These are phyloP conservation scores for Colletotrichum sp. DNA, from an alignment of 2,329 filamentous ascomycete species.

Conservation along the genomic window DNA sequence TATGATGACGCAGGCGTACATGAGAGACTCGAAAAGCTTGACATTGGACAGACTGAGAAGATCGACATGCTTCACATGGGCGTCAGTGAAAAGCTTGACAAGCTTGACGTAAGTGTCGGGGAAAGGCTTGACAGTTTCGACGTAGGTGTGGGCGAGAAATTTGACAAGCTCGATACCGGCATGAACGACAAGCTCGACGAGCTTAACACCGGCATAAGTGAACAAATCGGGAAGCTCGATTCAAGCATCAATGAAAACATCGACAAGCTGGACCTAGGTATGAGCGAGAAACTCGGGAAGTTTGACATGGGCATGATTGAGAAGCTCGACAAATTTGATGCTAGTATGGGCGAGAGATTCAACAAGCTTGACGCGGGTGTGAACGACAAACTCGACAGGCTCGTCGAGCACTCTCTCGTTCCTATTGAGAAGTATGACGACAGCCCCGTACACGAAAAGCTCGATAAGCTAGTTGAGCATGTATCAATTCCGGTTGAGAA, in stretches of 20 bases:
- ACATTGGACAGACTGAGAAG: slow-evolving; percentile 53
- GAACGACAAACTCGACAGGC: slow-evolving; percentile 1
- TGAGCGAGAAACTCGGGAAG: slow-evolving; percentile 46
- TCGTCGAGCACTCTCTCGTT: slow-evolving; percentile 11
- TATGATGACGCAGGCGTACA: slow-evolving; percentile 29
- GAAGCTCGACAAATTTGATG: slow-evolving; percentile 42
- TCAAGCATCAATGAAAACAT: slow-evolving; percentile 29
- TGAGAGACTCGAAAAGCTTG: slow-evolving; percentile 42
- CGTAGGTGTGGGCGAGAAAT: slow-evolving; percentile 48
- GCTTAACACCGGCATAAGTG: slow-evolving; percentile 55
- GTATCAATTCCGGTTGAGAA: slow-evolving; percentile 13
- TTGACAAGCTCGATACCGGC: slow-evolving; percentile 39
- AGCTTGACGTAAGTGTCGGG: slow-evolving; percentile 41
- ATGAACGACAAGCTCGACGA: slow-evolving; percentile 33
- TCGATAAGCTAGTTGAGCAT: slow-evolving; percentile 39
- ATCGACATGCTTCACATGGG: slow-evolving; percentile 35
- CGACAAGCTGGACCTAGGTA: slow-evolving; percentile 47
- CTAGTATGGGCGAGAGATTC: slow-evolving; percentile 46
- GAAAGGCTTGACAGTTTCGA: slow-evolving; percentile 43
- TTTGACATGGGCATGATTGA: slow-evolving; percentile 35
- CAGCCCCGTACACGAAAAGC: slow-evolving; percentile 29
- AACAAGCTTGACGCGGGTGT: neutral
- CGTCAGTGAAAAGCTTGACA: slow-evolving; percentile 64
- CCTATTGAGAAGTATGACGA: slow-evolving; percentile 27
- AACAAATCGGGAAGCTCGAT: slow-evolving; percentile 40